These are phyloP conservation scores for Osmanthus fragrans DNA, from an alignment of 257 asterid genomes.

Conservation along the genomic window DNA sequence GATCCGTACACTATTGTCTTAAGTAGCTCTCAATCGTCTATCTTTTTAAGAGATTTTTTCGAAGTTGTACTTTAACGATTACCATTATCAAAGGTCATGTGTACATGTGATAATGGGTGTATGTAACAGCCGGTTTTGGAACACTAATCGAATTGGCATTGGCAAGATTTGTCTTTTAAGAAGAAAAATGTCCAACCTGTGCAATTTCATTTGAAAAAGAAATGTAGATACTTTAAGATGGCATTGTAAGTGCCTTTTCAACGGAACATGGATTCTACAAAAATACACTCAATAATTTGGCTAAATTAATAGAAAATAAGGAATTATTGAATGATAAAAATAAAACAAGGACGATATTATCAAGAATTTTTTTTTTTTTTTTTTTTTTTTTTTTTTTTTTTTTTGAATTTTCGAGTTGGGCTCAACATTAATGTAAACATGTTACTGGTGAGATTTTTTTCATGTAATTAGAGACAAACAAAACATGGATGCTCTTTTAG, in stretches of 20 bases:
- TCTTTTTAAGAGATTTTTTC: no score
- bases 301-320: conserved; percentile 3
- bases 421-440: no score
- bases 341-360: no score
- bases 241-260: neutral
- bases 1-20: neutral
- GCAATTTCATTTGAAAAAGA: conserved; percentile 26
- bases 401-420: no score
- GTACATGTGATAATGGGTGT: no score
- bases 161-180: neutral
- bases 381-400: no score
- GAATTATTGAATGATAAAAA: neutral
- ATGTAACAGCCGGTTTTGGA: no score
- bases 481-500: conserved; percentile 6
- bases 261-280: conserved; percentile 4
- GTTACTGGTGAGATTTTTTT: no score
- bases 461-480: conserved; percentile 7
- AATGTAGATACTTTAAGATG: neutral
- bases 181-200: conserved; percentile 16
- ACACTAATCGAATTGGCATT: neutral
- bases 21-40: neutral
- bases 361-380: no score
- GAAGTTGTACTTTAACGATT: neutral
- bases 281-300: conserved; percentile 7
- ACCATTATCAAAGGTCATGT: no score